Conservation (phyloP, 192 early-diverging fungal genomes). For the Backusella parvicylindrica region DNA sequence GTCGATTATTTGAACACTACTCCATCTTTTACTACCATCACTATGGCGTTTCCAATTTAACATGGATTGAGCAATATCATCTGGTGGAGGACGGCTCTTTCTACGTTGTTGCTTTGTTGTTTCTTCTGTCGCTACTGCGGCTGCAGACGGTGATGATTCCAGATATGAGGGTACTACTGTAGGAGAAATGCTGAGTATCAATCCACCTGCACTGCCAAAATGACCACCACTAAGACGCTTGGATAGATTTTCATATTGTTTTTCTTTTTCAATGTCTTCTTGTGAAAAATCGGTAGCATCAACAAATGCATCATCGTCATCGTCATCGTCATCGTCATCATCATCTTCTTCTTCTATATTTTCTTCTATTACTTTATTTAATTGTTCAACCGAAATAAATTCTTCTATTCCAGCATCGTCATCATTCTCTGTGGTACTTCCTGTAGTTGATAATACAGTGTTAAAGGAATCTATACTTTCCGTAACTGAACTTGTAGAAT, state of each 20-base stretch:
- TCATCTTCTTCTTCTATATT: conserved; percentile 1
- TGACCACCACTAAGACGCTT: conserved; percentile 32
- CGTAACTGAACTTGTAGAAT: neutral
- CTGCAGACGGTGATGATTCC: neutral
- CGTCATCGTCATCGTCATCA: conserved; percentile 4
- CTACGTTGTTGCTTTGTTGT: neutral
- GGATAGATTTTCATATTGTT: conserved; percentile 14
- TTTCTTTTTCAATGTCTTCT: conserved; percentile 25
- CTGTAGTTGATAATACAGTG: conserved; percentile 1
- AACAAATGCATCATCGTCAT: conserved; percentile 30
- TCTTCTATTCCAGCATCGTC: neutral
- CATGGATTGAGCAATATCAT: conserved; percentile 26
- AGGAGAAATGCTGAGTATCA: conserved; percentile 27
- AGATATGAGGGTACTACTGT: neutral
- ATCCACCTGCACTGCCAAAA: conserved; percentile 37
- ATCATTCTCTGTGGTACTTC: neutral
- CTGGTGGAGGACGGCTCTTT: conserved; percentile 9
- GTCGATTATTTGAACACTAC: neutral
- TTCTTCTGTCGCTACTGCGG: neutral
- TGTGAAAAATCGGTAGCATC: conserved; percentile 16
- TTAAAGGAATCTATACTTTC: conserved; percentile 20
- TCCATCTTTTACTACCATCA: conserved; percentile 14
- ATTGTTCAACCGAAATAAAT: neutral
- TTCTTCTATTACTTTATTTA: neutral
- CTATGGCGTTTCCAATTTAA: conserved; percentile 29